A percentile compares a stretch with the other conserved stretches of the same genome.
These are phyloP conservation scores for Xylaria acuta DNA, from an alignment of 495 filamentous ascomycete genomes.

Conservation along the genomic window DNA sequence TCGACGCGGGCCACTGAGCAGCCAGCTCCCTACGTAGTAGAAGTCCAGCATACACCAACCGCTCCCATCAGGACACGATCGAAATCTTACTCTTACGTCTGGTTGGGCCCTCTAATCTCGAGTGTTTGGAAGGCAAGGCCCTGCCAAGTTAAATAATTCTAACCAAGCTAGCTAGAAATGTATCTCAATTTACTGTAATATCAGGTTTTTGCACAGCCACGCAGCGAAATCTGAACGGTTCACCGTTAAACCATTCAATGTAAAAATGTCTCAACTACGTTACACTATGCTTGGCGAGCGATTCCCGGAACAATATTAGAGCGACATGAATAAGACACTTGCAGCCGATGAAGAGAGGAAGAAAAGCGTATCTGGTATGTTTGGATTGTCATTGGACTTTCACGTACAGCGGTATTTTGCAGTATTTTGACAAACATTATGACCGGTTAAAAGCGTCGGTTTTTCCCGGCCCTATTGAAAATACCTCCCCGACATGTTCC, in stretches of 20 bases:
- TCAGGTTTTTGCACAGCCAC: conserved; percentile 6
- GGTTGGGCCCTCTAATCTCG: not conserved
- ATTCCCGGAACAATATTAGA: not conserved
- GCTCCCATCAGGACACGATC: not conserved
- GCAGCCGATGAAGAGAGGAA: not conserved
- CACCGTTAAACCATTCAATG: not conserved
- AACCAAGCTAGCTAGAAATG: no score
- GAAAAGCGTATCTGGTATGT: not conserved
- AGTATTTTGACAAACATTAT: not conserved
- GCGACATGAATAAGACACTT: not conserved
- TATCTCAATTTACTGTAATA: no score
- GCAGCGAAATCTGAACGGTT: not conserved
- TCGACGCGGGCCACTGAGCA: not conserved
- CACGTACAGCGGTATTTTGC: not conserved
- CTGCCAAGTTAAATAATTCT: not conserved
- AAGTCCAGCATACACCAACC: not conserved
- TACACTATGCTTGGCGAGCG: not conserved
- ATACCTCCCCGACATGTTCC: not conserved
- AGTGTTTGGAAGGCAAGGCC: not conserved
- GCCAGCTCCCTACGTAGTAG: not conserved
- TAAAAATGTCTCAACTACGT: not conserved
- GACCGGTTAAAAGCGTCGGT: not conserved
- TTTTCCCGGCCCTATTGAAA: conserved; percentile 12
- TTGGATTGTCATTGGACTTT: not conserved
- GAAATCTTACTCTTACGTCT: not conserved